phyloP scores from a whole-genome alignment of 768 basidiomycete species.

The Vararia minispora region DNA sequence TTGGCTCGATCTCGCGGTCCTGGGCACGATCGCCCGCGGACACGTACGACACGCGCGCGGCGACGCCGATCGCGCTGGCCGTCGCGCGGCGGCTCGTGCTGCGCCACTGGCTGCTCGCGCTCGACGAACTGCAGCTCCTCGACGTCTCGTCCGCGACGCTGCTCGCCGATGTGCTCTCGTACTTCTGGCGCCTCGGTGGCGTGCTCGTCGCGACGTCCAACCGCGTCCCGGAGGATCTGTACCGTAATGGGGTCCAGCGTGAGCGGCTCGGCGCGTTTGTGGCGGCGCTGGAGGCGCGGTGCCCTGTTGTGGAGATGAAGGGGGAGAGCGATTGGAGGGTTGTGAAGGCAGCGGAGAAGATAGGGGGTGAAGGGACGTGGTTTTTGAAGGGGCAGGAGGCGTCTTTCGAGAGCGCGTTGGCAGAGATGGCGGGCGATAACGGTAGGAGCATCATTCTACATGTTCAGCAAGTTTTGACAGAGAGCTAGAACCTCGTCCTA shows the following conservation, averaged over 20 bases:
- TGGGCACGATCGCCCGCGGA: slow-evolving; percentile 19
- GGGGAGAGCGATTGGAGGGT: slow-evolving; percentile 36
- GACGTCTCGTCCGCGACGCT: slow-evolving; percentile 47
- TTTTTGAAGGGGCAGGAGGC: slow-evolving; percentile 17
- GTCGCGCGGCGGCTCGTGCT: slow-evolving; percentile 35
- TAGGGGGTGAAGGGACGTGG: slow-evolving; percentile 21
- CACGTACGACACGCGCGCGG: slow-evolving; percentile 12
- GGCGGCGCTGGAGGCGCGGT: slow-evolving; percentile 39
- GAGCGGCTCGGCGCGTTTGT: slow-evolving; percentile 48
- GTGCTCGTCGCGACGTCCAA: slow-evolving; percentile 41
- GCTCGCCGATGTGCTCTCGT: slow-evolving; percentile 40
- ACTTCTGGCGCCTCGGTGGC: slow-evolving; percentile 55
- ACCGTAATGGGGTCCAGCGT: slow-evolving; percentile 45
- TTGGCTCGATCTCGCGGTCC: slow-evolving; percentile 18
- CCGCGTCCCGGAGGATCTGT: slow-evolving; percentile 42
- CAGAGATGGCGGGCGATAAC: not conserved
- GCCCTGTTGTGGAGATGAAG: slow-evolving; percentile 36
- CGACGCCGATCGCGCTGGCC: slow-evolving; percentile 31
- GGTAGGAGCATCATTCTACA: not conserved
- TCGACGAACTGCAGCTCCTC: slow-evolving; percentile 51
- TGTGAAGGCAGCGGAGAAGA: slow-evolving; percentile 10
- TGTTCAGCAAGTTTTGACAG: not conserved
- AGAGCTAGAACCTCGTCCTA: slow-evolving; percentile 13
- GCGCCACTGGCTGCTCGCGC: slow-evolving; percentile 39
- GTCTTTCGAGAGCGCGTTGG: slow-evolving; percentile 15